Conservation (phyloP, 257 asterid species). For the Cordia subcordata region DNA sequence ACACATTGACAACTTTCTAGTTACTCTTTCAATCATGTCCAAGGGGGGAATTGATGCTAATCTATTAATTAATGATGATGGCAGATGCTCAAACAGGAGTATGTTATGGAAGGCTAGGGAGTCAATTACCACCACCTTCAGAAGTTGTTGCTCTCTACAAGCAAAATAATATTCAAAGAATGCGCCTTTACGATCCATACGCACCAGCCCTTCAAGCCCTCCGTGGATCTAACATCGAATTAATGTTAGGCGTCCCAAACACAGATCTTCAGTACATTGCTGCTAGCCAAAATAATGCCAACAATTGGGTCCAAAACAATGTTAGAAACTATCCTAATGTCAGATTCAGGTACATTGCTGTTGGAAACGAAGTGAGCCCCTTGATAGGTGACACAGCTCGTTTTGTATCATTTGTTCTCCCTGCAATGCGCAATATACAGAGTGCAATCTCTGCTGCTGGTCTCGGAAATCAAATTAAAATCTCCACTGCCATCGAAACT, state of each 20-base stretch:
- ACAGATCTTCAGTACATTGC: slow-evolving; percentile 22
- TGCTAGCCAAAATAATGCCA: slow-evolving; percentile 46
- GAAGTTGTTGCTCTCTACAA: slow-evolving; percentile 28
- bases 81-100: slow-evolving; percentile 37
- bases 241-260: slow-evolving; percentile 34
- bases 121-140: slow-evolving; percentile 19
- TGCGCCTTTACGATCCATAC: slow-evolving; percentile 35
- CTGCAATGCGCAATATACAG: slow-evolving; percentile 28
- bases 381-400: slow-evolving; percentile 19
- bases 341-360: slow-evolving; percentile 40
- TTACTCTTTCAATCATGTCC: too few relatives aligned
- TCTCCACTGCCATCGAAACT: slow-evolving; percentile 34
- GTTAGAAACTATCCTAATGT: slow-evolving; percentile 37
- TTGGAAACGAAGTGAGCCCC: slow-evolving; percentile 53
- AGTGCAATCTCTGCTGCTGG: slow-evolving; percentile 22
- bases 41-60: too few relatives aligned
- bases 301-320: slow-evolving; percentile 51
- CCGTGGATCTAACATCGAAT: slow-evolving; percentile 26
- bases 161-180: slow-evolving; percentile 23
- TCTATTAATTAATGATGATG: not conserved
- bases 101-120: slow-evolving; percentile 29
- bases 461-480: slow-evolving; percentile 25
- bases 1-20: too few relatives aligned
- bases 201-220: slow-evolving; percentile 28
- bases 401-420: slow-evolving; percentile 24